These are phyloP conservation scores for Trichocladium uniseriatum DNA, from an alignment of 495 filamentous ascomycete genomes.

Conservation along the genomic window DNA sequence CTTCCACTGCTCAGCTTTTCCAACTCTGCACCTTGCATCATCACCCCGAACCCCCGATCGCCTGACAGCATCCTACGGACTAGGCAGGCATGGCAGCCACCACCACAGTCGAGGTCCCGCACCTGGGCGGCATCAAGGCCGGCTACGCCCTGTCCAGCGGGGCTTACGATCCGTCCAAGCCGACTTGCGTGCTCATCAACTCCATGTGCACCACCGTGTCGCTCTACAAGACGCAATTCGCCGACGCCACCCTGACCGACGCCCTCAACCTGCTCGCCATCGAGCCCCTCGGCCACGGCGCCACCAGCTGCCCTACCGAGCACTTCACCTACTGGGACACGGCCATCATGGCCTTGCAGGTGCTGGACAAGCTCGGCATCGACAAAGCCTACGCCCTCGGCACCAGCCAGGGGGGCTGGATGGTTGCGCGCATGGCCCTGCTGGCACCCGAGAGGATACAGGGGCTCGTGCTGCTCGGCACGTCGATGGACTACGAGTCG, in stretches of 20 bases:
- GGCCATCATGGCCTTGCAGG: conserved; percentile 40
- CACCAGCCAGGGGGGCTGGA: conserved; percentile 56
- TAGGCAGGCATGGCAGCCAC: conserved; percentile 19
- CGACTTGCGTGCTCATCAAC: conserved; percentile 51
- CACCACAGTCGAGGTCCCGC: conserved; percentile 40
- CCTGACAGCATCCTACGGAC: no score
- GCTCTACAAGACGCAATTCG: conserved; percentile 44
- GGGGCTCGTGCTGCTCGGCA: conserved; percentile 53
- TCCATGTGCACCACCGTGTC: conserved; percentile 47
- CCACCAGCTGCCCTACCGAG: conserved; percentile 32
- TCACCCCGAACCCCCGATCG: no score
- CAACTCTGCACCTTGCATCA: no score
- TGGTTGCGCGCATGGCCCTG: conserved; percentile 50
- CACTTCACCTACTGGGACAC: conserved; percentile 51
- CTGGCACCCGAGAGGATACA: conserved; percentile 51
- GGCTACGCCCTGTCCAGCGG: conserved; percentile 41
- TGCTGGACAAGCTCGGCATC: conserved; percentile 43
- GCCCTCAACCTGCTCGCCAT: conserved; percentile 45
- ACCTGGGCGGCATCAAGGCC: conserved; percentile 47
- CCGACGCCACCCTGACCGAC: conserved; percentile 34
- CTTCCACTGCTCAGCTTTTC: no score
- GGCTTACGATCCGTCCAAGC: conserved; percentile 43
- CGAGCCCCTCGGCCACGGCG: conserved; percentile 49
- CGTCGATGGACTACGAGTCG: conserved; percentile 55
- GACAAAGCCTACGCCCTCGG: conserved; percentile 49